Percentiles rank a stretch among this genome's conserved stretches.
phyloP scores from a whole-genome alignment of 352 stramenopile species.

The Phytophthora fragariae region DNA sequence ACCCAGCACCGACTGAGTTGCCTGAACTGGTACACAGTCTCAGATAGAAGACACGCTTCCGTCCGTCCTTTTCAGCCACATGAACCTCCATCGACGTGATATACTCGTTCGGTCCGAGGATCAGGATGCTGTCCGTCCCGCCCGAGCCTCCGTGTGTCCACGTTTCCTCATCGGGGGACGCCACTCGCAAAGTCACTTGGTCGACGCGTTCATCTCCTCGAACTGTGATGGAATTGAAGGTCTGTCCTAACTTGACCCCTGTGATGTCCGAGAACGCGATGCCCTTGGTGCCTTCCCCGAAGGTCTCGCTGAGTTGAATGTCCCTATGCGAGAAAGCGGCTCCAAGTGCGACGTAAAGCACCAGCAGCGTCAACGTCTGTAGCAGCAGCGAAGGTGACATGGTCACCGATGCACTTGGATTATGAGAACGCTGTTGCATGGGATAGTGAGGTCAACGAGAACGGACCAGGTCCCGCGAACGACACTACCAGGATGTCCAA shows the following conservation, averaged over 20 bases:
- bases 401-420: not conserved
- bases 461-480: conserved; percentile 3
- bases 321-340: conserved; percentile 21
- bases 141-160: conserved; percentile 31
- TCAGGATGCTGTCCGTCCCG: conserved; percentile 29
- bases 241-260: conserved; percentile 27
- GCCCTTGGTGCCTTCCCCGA: conserved; percentile 26
- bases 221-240: conserved; percentile 29
- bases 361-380: conserved; percentile 2
- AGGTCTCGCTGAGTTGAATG: conserved; percentile 27
- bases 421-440: not conserved
- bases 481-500: conserved; percentile 23
- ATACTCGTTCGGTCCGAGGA: conserved; percentile 14
- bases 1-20: conserved; percentile 21
- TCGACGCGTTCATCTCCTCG: conserved; percentile 30
- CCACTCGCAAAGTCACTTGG: conserved; percentile 29
- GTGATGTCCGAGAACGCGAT: conserved; percentile 34
- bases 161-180: conserved; percentile 16
- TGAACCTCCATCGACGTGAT: conserved; percentile 34
- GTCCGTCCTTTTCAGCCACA: conserved; percentile 17
- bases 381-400: conserved; percentile 11
- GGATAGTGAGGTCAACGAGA: not conserved
- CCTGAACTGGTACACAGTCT: conserved; percentile 21
- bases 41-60: conserved; percentile 28
- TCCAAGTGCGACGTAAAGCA: not conserved